These are phyloP conservation scores for Wilhelminamyces savonicus DNA, from an alignment of 805 yeast species.

Conservation along the genomic window DNA sequence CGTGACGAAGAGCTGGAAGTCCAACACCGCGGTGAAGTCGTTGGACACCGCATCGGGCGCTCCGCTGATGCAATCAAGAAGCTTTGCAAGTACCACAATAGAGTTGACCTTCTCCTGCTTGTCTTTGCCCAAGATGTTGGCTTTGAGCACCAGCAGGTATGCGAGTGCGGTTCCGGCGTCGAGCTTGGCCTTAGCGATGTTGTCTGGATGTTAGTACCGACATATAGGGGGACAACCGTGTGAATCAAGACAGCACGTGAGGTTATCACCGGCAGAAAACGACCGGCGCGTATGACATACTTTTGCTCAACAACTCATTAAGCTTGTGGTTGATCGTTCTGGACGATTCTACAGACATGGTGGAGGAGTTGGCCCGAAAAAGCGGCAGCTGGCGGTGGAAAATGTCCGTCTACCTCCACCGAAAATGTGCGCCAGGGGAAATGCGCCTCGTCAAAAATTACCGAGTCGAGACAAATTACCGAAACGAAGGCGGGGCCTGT, in stretches of 20 bases:
- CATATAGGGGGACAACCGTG: neutral
- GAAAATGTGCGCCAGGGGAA: no score
- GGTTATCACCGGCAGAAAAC: no score
- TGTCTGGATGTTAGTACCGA: constrained; percentile 12
- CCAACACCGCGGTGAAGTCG: constrained; percentile 28
- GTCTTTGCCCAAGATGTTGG: constrained; percentile 39
- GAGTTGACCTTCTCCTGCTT: constrained; percentile 47
- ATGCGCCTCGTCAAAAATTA: no score
- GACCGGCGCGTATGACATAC: constrained; percentile 12
- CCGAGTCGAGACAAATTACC: no score
- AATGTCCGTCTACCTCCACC: no score
- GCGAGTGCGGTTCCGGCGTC: constrained; percentile 25
- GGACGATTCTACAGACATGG: constrained; percentile 25
- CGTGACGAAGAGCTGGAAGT: constrained; percentile 32
- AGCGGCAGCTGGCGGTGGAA: no score
- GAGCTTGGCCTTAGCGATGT: constrained; percentile 21
- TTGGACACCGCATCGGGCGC: constrained; percentile 35
- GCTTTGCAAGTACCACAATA: constrained; percentile 47
- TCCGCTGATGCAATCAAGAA: constrained; percentile 38
- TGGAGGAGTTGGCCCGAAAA: neutral
- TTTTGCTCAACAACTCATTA: constrained; percentile 35
- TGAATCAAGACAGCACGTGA: no score
- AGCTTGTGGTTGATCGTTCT: constrained; percentile 38
- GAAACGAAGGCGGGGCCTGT: no score
- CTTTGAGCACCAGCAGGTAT: constrained; percentile 31